A percentile compares a stretch with the other conserved stretches of the same genome.
phyloP scores from a whole-genome alignment of 495 filamentous ascomycete genomes.

The Penicillium chermesinum region DNA sequence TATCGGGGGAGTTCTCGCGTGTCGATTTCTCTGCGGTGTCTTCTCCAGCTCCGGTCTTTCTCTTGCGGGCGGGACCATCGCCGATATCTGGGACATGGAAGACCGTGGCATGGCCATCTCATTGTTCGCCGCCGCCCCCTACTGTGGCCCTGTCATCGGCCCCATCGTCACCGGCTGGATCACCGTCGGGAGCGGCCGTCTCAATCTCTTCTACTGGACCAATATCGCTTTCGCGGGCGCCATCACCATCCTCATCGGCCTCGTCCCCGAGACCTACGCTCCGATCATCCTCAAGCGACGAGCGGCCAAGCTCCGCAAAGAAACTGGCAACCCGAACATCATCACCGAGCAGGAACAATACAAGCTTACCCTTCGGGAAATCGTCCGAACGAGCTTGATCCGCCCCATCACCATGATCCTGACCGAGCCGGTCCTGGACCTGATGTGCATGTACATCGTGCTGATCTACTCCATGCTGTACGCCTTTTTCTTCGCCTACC shows the following conservation, averaged over 20 bases:
- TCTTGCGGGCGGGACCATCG: conserved; percentile 56
- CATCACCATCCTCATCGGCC: conserved; percentile 41
- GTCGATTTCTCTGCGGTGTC: conserved; percentile 53
- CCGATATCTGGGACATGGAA: conserved; percentile 56
- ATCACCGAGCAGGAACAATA: conserved; percentile 45
- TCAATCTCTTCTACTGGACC: conserved; percentile 51
- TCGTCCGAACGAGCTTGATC: conserved; percentile 45
- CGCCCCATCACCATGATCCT: conserved; percentile 33
- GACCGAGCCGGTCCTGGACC: conserved; percentile 51
- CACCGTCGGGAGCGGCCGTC: conserved; percentile 45
- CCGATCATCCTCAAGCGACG: conserved; percentile 57
- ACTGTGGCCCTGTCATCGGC: conserved; percentile 52
- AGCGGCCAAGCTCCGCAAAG: conserved; percentile 47
- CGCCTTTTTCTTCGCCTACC: conserved; percentile 70
- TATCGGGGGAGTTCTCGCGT: conserved; percentile 48
- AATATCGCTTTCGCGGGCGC: conserved; percentile 38
- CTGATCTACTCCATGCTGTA: conserved; percentile 67
- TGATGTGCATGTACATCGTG: conserved; percentile 62
- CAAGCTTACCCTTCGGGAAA: conserved; percentile 26
- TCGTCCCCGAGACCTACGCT: conserved; percentile 59
- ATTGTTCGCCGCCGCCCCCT: conserved; percentile 50
- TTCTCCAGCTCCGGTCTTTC: conserved; percentile 58
- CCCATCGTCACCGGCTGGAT: conserved; percentile 57
- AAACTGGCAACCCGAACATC: conserved; percentile 52
- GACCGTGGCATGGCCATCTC: conserved; percentile 58